Conservation (phyloP, 73 alveolate species). For the Tetrahymena borealis region DNA sequence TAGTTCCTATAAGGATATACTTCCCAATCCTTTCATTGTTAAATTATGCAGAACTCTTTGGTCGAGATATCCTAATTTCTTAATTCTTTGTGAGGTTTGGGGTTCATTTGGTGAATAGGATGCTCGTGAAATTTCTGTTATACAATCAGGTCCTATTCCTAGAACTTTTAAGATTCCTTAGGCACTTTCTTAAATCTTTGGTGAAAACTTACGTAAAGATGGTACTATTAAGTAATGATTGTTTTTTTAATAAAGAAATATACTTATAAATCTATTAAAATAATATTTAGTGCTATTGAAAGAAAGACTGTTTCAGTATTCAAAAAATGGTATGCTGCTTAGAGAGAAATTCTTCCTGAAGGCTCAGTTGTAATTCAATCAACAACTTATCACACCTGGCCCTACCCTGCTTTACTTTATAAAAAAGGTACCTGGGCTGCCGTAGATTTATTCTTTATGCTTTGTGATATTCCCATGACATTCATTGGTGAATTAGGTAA, state of each 20-base stretch:
- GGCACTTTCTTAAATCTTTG: conserved; percentile 75
- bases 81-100: conserved; percentile 97
- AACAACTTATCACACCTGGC: conserved; percentile 86
- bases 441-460: conserved; percentile 86
- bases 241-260: neutral
- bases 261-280: neutral
- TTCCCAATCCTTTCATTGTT: conserved; percentile 95
- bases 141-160: conserved; percentile 93
- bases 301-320: conserved; percentile 41
- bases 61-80: conserved; percentile 82
- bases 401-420: conserved; percentile 87
- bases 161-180: conserved; percentile 85
- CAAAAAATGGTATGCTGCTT: conserved; percentile 71
- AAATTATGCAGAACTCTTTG: conserved; percentile 84
- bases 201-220: conserved; percentile 87
- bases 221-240: conserved; percentile 36
- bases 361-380: conserved; percentile 85
- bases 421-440: conserved; percentile 96
- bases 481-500: conserved; percentile 86
- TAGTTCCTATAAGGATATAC: conserved; percentile 65
- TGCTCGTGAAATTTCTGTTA: conserved; percentile 77
- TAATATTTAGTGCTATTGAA: conserved; percentile 16
- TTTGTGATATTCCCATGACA: conserved; percentile 95
- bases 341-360: conserved; percentile 67
- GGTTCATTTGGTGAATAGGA: conserved; percentile 77